Base-by-base conservation (phyloP, 805 yeast genomes). In the Komagataella populi region DNA sequence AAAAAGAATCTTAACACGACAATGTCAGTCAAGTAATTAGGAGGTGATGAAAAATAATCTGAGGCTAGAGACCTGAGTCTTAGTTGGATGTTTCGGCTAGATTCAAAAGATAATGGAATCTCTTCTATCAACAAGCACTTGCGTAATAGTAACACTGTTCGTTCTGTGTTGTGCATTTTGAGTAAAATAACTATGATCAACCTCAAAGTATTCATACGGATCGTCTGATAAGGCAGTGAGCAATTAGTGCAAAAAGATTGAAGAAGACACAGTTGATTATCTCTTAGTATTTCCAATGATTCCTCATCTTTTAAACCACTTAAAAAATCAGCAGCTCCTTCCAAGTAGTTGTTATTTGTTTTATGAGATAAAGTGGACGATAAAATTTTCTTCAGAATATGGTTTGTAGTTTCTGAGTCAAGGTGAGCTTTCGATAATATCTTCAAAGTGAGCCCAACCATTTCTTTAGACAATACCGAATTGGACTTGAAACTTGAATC, bases 81-180 rank as follows among this genome's bases (percentile, higher is more conserved):
- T 53, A 83, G 68, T 22, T 80, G 78, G 2, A 91, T 71, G 58
- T 85, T 95, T 66, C 97, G 80, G 1, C 86, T 84, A 52, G 79
- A 79, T 10, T 76, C 69, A 16, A 89, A 65, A n/a, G 77, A 76
- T 49, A 83, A 70, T 0, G 96, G 95, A 6, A 83, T 74, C 53
- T 81, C 78, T 62, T 88, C 96, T 48, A 90, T 76, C 2, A 77
- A 59, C 49, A 72, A 66, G 54, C 83, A 76, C 50, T 76, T 78
- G 39, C 39, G 39, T 14, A 30, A 30, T 10, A 30, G 14, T 30
- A 10, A 30, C 39, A 30, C 39, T 30, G 39, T 30, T 14, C 14
- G 39, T 30, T 30, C 39, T 5, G 39, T 30, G 39, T 30, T 5
- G 14, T 30, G 10, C n/a, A 30, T 7, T 30, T 30, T 30, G 39